phyloP scores from a whole-genome alignment of 2,329 filamentous ascomycete species.

The Curvularia eragrostidis region DNA sequence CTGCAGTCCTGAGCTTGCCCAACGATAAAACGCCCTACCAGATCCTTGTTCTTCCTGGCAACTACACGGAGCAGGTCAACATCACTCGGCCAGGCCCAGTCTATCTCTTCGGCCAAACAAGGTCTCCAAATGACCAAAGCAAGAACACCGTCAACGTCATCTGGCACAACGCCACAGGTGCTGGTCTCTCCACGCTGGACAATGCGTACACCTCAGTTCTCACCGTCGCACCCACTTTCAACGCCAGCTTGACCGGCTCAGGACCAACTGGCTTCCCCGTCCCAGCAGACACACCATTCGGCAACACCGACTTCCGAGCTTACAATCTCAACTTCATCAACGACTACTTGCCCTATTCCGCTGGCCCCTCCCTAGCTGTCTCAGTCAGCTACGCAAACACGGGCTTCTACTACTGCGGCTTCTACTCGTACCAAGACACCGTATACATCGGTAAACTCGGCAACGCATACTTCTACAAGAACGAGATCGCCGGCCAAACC shows the following conservation, averaged over 20 bases:
- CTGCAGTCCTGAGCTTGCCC: slow-evolving; percentile 56
- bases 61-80: slow-evolving; percentile 70
- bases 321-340: slow-evolving; percentile 74
- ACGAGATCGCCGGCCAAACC: slow-evolving; percentile 68
- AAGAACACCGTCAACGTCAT: slow-evolving; percentile 63
- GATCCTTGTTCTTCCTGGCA: slow-evolving; percentile 67
- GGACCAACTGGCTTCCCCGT: slow-evolving; percentile 69
- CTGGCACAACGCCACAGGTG: slow-evolving; percentile 64
- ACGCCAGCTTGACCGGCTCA: slow-evolving; percentile 66
- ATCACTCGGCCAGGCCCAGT: slow-evolving; percentile 67
- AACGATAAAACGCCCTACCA: slow-evolving; percentile 56
- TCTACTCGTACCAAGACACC: slow-evolving; percentile 73
- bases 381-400: slow-evolving; percentile 69
- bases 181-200: slow-evolving; percentile 56
- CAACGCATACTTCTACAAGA: slow-evolving; percentile 69
- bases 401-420: slow-evolving; percentile 70
- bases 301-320: slow-evolving; percentile 67
- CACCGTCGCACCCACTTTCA: slow-evolving; percentile 68
- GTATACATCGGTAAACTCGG: slow-evolving; percentile 72
- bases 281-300: slow-evolving; percentile 67
- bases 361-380: slow-evolving; percentile 66
- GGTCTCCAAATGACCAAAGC: slow-evolving; percentile 55
- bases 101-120: slow-evolving; percentile 67
- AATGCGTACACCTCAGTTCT: slow-evolving; percentile 69
- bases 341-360: slow-evolving; percentile 59